Evolutionary conservation across 208 protist species (phyloP).

Genomic region (Leishmania turanica): DNA sequence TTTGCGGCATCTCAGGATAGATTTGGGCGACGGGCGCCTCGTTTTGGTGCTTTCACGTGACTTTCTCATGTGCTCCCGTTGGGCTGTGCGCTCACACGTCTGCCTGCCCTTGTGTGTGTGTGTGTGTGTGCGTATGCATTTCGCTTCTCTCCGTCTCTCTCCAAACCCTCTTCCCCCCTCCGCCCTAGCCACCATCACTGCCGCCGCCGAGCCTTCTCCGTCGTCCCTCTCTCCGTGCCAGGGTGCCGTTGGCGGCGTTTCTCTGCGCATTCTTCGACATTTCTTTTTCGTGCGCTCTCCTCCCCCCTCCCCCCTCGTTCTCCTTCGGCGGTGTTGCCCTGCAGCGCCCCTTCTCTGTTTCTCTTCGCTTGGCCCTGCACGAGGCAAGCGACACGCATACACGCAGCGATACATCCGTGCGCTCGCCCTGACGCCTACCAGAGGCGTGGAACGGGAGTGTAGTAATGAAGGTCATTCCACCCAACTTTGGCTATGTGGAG

Average conservation of each 20-base stretch:
- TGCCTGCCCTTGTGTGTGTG: not conserved
- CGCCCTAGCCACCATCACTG: not conserved
- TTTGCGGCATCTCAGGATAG: not conserved
- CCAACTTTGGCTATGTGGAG: constrained; percentile 97
- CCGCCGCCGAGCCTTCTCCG: not conserved
- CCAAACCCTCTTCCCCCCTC: not conserved
- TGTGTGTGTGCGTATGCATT: not conserved
- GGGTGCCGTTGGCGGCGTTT: not conserved
- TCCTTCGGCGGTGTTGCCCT: not conserved
- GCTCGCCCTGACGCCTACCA: not conserved
- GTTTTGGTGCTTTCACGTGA: not conserved
- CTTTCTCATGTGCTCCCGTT: not conserved
- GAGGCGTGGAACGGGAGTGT: not conserved
- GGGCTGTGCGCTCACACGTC: too few relatives aligned
- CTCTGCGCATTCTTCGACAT: not conserved
- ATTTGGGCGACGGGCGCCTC: not conserved
- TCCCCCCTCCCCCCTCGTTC: too few relatives aligned
- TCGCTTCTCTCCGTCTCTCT: not conserved
- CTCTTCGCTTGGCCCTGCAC: not conserved
- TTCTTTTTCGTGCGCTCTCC: too few relatives aligned
- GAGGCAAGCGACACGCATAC: not conserved
- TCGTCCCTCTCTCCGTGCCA: not conserved
- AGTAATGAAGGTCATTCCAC: constrained; percentile 92
- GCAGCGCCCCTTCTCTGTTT: not conserved
- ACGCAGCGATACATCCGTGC: not conserved